These are phyloP conservation scores for Boletus rubropictus DNA, from an alignment of 768 basidiomycete species.

Conservation along the genomic window DNA sequence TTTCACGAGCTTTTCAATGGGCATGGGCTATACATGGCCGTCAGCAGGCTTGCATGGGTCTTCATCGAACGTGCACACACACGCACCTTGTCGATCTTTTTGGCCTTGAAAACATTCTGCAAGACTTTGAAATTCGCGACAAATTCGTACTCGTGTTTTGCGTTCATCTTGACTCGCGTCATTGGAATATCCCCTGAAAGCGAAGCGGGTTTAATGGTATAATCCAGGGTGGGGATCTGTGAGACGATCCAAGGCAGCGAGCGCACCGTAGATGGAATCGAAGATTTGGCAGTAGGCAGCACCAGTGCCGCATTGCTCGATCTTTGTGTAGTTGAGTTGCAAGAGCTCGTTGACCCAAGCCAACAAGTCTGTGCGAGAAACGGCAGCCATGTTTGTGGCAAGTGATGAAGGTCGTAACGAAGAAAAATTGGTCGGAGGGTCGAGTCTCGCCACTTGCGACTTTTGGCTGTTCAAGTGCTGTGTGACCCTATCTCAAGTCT, in stretches of 20 bases:
- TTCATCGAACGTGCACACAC: slow-evolving; percentile 12
- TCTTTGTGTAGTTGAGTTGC: slow-evolving; percentile 84
- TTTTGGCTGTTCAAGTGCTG: neutral
- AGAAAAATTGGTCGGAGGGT: slow-evolving; percentile 2
- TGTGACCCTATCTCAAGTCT: neutral
- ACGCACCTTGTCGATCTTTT: slow-evolving; percentile 89
- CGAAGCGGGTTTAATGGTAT: slow-evolving; percentile 3
- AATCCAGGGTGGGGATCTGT: slow-evolving; percentile 17
- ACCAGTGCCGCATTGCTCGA: slow-evolving; percentile 88
- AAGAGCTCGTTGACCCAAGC: slow-evolving; percentile 94
- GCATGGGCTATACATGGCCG: slow-evolving; percentile 64
- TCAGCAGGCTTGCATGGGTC: slow-evolving; percentile 4
- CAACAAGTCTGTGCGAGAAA: slow-evolving; percentile 79
- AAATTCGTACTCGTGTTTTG: slow-evolving; percentile 94
- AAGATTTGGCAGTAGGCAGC: slow-evolving; percentile 93
- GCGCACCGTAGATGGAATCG: slow-evolving; percentile 88
- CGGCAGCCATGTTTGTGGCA: slow-evolving; percentile 45
- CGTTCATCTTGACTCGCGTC: slow-evolving; percentile 90
- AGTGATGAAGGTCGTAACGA: slow-evolving; percentile 8
- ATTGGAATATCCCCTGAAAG: slow-evolving; percentile 83
- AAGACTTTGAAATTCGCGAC: slow-evolving; percentile 93
- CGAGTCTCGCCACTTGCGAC: slow-evolving; percentile 7
- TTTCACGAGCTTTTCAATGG: slow-evolving; percentile 88
- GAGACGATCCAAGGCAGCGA: slow-evolving; percentile 7
- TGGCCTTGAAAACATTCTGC: slow-evolving; percentile 85